Conservation (phyloP, 768 basidiomycete species). For the Termitomyces sp. region DNA sequence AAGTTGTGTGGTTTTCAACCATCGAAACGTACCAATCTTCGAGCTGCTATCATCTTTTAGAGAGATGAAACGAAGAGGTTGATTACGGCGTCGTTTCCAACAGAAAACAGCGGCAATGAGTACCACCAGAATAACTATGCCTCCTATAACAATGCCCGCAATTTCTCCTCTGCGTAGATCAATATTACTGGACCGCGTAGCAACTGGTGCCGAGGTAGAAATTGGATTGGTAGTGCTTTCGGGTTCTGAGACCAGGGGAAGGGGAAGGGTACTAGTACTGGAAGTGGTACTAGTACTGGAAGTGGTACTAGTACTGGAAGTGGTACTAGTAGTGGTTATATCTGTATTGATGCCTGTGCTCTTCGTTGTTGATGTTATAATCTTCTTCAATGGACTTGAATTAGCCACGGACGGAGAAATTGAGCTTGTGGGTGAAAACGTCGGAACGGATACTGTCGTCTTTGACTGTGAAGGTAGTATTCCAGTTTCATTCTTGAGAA, state of each 20-base stretch:
- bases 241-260: background rate
- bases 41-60: background rate
- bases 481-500: no score
- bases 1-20: background rate
- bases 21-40: background rate
- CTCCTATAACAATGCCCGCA: background rate
- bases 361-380: background rate
- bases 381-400: background rate
- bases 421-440: background rate
- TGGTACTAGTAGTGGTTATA: background rate
- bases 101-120: background rate
- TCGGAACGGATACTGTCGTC: accelerated
- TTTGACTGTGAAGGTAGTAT: background rate
- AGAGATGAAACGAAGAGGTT: background rate
- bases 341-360: background rate
- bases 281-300: no score
- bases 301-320: background rate
- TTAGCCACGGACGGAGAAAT: background rate
- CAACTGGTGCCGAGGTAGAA: background rate
- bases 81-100: background rate
- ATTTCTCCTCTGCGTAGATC: background rate
- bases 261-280: no score
- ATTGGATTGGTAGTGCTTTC: background rate
- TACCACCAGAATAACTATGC: background rate
- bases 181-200: background rate